phyloP scores from a whole-genome alignment of 2,329 filamentous ascomycete species.

The Coniochaeta hoffmannii region DNA sequence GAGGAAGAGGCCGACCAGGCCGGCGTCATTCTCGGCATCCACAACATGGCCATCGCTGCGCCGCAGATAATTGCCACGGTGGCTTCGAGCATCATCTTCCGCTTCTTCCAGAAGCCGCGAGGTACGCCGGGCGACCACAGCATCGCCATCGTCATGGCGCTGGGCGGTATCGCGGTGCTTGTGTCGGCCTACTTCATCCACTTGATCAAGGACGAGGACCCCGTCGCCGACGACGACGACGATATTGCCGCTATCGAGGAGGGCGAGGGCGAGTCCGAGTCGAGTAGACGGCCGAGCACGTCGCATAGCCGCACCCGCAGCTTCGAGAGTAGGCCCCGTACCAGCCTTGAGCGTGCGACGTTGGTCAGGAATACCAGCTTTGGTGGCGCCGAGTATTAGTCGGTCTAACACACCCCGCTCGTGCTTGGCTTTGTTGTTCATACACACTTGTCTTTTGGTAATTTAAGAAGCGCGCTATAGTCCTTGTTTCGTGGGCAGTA shows the following conservation, averaged over 20 bases:
- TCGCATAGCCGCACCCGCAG: constrained; percentile 30
- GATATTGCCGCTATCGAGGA: constrained; percentile 23
- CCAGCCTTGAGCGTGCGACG: constrained; percentile 36
- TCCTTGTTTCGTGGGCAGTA: background rate
- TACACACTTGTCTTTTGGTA: background rate
- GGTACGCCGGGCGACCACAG: constrained; percentile 79
- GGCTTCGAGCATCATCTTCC: constrained; percentile 77
- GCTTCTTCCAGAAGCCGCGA: constrained; percentile 76
- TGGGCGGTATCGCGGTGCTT: constrained; percentile 73
- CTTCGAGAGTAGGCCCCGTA: constrained; percentile 31
- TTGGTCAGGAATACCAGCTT: constrained; percentile 43
- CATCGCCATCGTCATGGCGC: constrained; percentile 77
- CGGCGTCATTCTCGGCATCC: constrained; percentile 85
- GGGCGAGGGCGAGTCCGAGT: constrained; percentile 32
- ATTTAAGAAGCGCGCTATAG: background rate
- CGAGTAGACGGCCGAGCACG: constrained; percentile 17
- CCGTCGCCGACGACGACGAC: constrained; percentile 25
- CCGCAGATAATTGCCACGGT: constrained; percentile 89
- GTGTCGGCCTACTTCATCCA: constrained; percentile 67
- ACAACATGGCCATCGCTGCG: constrained; percentile 89
- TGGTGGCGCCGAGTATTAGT: constrained; percentile 38
- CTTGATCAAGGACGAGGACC: constrained; percentile 55
- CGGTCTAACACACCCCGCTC: background rate
- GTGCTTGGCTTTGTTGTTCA: background rate
- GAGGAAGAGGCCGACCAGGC: constrained; percentile 64